Conservation (phyloP, 2,329 filamentous ascomycete species). For the Calonectria hawksworthii region DNA sequence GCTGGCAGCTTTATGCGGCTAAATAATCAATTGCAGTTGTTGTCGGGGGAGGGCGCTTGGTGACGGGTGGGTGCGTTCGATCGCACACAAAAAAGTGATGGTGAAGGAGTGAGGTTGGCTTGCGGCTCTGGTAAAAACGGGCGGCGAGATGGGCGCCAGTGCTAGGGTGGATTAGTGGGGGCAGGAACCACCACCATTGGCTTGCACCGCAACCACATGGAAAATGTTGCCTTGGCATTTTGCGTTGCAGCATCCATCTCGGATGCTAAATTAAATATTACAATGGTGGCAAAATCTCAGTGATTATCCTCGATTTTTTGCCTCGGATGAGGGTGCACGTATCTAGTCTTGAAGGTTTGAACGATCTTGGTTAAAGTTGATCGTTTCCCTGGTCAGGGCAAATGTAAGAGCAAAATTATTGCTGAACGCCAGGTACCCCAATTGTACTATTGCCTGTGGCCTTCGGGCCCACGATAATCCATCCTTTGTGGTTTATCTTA, state of each 20-base stretch:
- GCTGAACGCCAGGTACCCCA: not conserved
- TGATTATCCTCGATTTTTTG: not conserved
- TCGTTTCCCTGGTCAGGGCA: not conserved
- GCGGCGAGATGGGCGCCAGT: slow-evolving; percentile 27
- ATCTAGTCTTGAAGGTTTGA: not conserved
- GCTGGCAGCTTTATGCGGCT: not conserved
- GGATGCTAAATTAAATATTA: not conserved
- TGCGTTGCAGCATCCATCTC: not conserved
- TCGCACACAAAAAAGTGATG: slow-evolving; percentile 28
- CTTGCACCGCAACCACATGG: not conserved
- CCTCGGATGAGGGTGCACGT: not conserved
- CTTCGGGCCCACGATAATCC: not conserved
- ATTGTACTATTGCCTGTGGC: not conserved
- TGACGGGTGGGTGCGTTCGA: not conserved
- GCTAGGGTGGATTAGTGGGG: not conserved
- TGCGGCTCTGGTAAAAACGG: slow-evolving; percentile 29
- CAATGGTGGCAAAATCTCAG: not conserved
- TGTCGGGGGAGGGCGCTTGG: not conserved
- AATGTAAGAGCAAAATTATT: not conserved
- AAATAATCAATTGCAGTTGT: not conserved
- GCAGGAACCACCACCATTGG: not conserved
- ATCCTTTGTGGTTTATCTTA: not conserved
- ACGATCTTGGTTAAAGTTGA: not conserved
- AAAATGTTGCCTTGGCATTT: not conserved
- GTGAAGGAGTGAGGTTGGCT: slow-evolving; percentile 37